phyloP scores from a whole-genome alignment of 2,329 filamentous ascomycete species.

The Lasiodiplodia theobromae region DNA sequence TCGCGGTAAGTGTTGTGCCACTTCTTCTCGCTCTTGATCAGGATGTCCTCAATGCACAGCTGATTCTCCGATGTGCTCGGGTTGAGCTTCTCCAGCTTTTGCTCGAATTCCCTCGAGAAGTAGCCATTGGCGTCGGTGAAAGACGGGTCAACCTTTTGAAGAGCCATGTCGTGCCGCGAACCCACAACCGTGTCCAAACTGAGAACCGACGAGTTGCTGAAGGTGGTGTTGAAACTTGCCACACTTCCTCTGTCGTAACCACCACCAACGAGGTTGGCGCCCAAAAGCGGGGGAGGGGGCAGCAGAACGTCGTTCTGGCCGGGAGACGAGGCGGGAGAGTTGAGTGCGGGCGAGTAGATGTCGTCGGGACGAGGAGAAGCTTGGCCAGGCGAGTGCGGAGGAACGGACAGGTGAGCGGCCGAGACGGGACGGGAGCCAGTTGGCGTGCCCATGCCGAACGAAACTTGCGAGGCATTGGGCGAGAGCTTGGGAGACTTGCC shows the following conservation, averaged over 20 bases:
- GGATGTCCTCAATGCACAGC: slow-evolving; percentile 70
- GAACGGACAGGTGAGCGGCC: slow-evolving; percentile 4
- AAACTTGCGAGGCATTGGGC: slow-evolving; percentile 18
- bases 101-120: slow-evolving; percentile 65
- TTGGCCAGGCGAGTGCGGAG: slow-evolving; percentile 5
- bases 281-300: slow-evolving; percentile 20
- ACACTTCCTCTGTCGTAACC: slow-evolving; percentile 20
- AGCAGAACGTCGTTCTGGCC: slow-evolving; percentile 2
- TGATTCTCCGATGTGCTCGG: slow-evolving; percentile 45
- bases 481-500: slow-evolving; percentile 7
- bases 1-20: slow-evolving; percentile 58
- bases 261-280: not conserved
- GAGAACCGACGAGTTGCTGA: slow-evolving; percentile 44
- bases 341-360: slow-evolving; percentile 13
- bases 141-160: slow-evolving; percentile 72
- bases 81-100: slow-evolving; percentile 62
- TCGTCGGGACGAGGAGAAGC: slow-evolving; percentile 18
- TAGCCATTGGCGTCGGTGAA: slow-evolving; percentile 71
- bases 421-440: slow-evolving; percentile 28
- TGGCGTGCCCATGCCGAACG: slow-evolving; percentile 30
- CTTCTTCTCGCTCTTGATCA: slow-evolving; percentile 70
- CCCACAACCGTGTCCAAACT: slow-evolving; percentile 66
- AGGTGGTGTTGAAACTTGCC: slow-evolving; percentile 8
- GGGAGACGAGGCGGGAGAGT: slow-evolving; percentile 16
- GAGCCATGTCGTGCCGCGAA: slow-evolving; percentile 56